These are phyloP conservation scores for Poa pratensis DNA, from an alignment of 176 grass and related monocot genomes.

Conservation along the genomic window DNA sequence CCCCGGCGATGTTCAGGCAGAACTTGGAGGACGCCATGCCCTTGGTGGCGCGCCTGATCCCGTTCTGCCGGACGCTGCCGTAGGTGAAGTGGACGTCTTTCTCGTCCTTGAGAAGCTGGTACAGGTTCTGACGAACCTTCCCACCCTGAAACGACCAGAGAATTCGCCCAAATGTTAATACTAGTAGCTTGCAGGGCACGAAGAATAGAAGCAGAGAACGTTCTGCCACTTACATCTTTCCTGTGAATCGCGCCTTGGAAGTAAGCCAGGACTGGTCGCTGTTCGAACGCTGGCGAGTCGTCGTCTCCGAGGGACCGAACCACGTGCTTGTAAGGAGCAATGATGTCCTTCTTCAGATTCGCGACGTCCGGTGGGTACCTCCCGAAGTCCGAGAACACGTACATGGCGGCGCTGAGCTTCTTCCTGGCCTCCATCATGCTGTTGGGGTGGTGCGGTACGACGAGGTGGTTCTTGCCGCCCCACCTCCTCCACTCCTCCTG, in stretches of 20 bases:
- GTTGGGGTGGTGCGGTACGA: slow-evolving; percentile 89
- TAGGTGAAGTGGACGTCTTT: slow-evolving; percentile 80
- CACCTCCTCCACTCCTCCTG: slow-evolving; percentile 63
- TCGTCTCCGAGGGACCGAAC: slow-evolving; percentile 52
- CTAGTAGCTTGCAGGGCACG: background rate
- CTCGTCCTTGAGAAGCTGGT: slow-evolving; percentile 71
- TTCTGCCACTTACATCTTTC: slow-evolving; percentile 67
- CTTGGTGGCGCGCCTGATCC: slow-evolving; percentile 58
- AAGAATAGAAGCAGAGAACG: background rate
- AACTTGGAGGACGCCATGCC: slow-evolving; percentile 86
- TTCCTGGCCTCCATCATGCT: slow-evolving; percentile 78
- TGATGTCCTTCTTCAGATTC: slow-evolving; percentile 86
- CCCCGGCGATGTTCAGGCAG: slow-evolving; percentile 81
- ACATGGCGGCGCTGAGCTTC: slow-evolving; percentile 68
- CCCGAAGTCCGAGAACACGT: slow-evolving; percentile 80
- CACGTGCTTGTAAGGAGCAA: slow-evolving; percentile 86
- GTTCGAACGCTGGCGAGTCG: slow-evolving; percentile 54
- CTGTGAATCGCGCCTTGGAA: slow-evolving; percentile 86
- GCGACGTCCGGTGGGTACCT: slow-evolving; percentile 74
- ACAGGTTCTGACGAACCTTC: slow-evolving; percentile 69
- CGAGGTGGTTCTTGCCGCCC: slow-evolving; percentile 72
- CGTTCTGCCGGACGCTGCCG: slow-evolving; percentile 73
- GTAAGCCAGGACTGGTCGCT: slow-evolving; percentile 61
- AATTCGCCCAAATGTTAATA: background rate
- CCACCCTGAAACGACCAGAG: slow-evolving; percentile 60